Conservation (phyloP, 305 asterid genomes). For the Ilex paraguariensis region DNA sequence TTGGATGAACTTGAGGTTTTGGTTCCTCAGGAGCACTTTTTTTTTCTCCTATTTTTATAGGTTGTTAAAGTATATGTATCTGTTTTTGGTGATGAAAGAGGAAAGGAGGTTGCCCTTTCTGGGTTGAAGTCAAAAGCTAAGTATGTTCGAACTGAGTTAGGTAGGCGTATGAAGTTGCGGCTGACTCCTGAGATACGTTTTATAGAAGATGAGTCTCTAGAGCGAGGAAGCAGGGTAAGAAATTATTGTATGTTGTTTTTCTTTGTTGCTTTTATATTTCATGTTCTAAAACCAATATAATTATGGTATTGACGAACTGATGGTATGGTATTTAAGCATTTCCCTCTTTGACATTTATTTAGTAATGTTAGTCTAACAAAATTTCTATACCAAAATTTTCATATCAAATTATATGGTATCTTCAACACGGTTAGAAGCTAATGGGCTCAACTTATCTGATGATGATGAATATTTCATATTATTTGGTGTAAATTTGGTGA, state of each 20-base stretch:
- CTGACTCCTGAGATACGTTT: slow-evolving; percentile 95
- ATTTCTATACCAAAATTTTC: background rate
- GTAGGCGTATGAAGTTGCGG: slow-evolving; percentile 92
- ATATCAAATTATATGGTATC: background rate
- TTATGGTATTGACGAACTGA: background rate
- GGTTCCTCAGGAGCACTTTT: background rate
- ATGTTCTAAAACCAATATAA: background rate
- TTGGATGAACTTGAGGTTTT: background rate
- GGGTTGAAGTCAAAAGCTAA: slow-evolving; percentile 89
- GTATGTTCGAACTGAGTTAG: slow-evolving; percentile 84
- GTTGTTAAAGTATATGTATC: slow-evolving; percentile 97
- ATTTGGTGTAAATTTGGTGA: no score
- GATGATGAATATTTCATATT: no score
- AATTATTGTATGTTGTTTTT: slow-evolving; percentile 6
- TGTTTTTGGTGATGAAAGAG: slow-evolving; percentile 96
- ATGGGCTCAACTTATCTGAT: no score
- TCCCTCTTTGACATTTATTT: no score
- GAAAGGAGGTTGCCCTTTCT: slow-evolving; percentile 91
- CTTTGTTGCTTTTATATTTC: slow-evolving; percentile 6
- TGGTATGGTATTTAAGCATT: no score
- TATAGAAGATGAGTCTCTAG: slow-evolving; percentile 88
- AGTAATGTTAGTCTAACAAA: no score
- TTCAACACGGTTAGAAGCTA: no score
- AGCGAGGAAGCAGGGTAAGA: slow-evolving; percentile 99
- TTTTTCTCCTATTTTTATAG: slow-evolving; percentile 27